Conservation (phyloP, 2,329 filamentous ascomycete species). For the Diaporthe eres region DNA sequence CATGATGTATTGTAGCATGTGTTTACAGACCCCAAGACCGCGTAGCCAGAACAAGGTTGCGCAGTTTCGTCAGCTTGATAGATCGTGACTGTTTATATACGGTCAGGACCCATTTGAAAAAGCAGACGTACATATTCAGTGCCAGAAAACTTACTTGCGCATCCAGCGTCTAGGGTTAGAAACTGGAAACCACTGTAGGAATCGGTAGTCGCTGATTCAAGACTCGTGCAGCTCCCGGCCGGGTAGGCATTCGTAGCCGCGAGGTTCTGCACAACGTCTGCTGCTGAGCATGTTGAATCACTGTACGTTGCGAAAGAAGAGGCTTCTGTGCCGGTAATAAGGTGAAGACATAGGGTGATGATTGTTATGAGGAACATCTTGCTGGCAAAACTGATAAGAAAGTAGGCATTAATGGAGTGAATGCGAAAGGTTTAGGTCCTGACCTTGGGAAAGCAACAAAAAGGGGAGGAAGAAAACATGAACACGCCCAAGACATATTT, state of each 20-base stretch:
- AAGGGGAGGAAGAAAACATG: background rate
- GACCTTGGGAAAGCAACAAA: background rate
- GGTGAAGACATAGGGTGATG: background rate
- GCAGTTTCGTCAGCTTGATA: background rate
- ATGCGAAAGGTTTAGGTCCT: background rate
- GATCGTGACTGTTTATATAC: background rate
- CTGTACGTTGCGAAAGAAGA: background rate
- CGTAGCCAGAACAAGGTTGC: background rate
- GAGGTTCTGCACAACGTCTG: background rate
- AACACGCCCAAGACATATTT: background rate
- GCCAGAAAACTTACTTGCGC: background rate
- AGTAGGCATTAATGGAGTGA: background rate
- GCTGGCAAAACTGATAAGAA: background rate
- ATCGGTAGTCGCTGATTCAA: background rate
- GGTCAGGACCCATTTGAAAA: background rate
- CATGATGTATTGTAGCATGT: background rate
- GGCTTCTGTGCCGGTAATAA: background rate
- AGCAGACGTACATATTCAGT: background rate
- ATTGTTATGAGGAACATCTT: background rate
- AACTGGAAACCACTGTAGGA: background rate
- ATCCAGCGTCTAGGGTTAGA: background rate
- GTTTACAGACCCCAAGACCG: background rate
- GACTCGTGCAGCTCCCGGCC: background rate
- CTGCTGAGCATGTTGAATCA: slow-evolving; percentile 1
- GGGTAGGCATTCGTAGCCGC: background rate